phyloP scores from a whole-genome alignment of 2,329 filamentous ascomycete species.

The Pyrenochaeta sp. region DNA sequence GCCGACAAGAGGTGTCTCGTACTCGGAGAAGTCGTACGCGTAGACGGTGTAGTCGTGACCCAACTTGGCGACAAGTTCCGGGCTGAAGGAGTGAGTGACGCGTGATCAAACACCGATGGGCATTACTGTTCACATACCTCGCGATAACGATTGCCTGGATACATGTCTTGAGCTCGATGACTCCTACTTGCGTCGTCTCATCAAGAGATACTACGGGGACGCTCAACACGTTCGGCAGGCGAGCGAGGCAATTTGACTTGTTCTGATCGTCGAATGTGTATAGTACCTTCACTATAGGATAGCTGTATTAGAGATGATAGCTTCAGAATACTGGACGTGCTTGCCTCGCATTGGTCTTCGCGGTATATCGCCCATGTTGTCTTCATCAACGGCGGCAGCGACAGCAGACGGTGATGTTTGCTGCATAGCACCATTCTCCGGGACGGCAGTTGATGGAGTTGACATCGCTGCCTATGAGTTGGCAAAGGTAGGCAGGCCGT shows the following conservation, averaged over 20 bases:
- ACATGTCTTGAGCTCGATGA: conserved; percentile 87
- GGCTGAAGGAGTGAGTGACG: conserved; percentile 65
- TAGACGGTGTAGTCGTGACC: conserved; percentile 94
- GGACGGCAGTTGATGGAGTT: conserved; percentile 35
- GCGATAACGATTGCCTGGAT: conserved; percentile 79
- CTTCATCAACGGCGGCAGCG: conserved; percentile 33
- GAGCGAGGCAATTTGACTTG: conserved; percentile 88
- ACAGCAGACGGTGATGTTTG: conserved; percentile 20
- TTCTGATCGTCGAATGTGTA: conserved; percentile 94
- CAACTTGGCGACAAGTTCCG: conserved; percentile 79
- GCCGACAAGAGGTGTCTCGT: conserved; percentile 89
- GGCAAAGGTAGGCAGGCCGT: conserved; percentile 23
- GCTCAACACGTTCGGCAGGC: conserved; percentile 79
- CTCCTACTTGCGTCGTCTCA: conserved; percentile 80
- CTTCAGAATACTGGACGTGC: conserved; percentile 21
- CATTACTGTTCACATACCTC: conserved; percentile 54
- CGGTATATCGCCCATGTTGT: conserved; percentile 44
- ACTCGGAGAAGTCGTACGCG: conserved; percentile 95
- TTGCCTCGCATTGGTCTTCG: conserved; percentile 58
- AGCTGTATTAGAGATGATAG: conserved; percentile 25
- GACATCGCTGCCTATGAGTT: conserved; percentile 43
- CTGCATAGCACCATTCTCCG: conserved; percentile 34
- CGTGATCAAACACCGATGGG: conserved; percentile 14
- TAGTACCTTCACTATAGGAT: conserved; percentile 82
- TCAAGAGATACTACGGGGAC: conserved; percentile 84